Base-by-base conservation (phyloP, 2,329 filamentous ascomycete species). In the Ophiostoma angusticollis region DNA sequence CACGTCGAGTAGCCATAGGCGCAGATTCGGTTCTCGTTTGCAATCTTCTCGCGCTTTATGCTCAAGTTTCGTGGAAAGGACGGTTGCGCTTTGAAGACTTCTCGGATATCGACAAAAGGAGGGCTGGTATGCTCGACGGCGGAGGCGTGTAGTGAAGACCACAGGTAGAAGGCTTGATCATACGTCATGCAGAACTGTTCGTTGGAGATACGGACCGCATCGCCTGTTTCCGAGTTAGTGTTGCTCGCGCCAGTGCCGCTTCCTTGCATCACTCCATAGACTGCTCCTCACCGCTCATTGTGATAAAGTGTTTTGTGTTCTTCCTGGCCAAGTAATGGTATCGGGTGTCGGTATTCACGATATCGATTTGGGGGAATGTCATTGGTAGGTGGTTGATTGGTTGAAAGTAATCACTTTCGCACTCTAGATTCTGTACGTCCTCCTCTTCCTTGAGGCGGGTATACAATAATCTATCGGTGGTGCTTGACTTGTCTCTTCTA, bases 101-200 rank as follows among this genome's bases (percentile, higher is more conserved):
- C 21, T 28, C 33, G 39, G 11, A 41, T 27, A 22, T 31, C 28
- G 24, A 36, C 28, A n/a, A 22, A 41, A 60, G 52, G 11, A 30
- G 37, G 31, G 16, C 37, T 19, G 6, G 37, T 40, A 31, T 19
- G 9, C 37, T 40, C 14, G 25, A 30, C 37, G 25, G 31, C 37
- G 6, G 31, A 35, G 25, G 31, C 25, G 22, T 40, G 37, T 18
- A 40, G 24, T 30, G 24, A 18, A 12, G 31, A 34, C 37, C 19
- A 40, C 25, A 35, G n/a, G 14, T 16, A 21, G 18, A 40, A 40
- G 31, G 19, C 37, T 30, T 25, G 22, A 3, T 40, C 31, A 18
- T 40, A 40, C 18, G 25, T 31, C 9, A 13, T 23, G 25, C 31
- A 19, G 14, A 40, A 40, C 7, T 19, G 25, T 14, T 35, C 31